Evolutionary conservation across 2,329 filamentous ascomycete species (phyloP).

Genomic region (Tolypocladium guangdongense): DNA sequence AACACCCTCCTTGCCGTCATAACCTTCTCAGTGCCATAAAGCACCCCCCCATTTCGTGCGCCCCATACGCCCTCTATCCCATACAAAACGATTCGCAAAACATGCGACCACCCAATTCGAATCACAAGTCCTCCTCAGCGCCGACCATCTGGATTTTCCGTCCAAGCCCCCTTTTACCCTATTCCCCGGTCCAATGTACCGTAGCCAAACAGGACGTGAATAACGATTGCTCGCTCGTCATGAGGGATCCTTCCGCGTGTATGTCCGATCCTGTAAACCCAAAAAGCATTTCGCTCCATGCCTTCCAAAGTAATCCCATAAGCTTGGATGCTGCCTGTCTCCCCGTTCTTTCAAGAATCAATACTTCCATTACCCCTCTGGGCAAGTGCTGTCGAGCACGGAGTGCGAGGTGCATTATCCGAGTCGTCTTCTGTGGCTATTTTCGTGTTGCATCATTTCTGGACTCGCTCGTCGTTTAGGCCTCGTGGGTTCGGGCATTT

Average conservation of each 20-base stretch:
- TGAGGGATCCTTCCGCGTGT: neutral
- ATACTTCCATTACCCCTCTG: neutral
- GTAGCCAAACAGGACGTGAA: neutral
- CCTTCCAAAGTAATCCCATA: neutral
- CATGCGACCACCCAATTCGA: neutral
- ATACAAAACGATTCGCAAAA: neutral
- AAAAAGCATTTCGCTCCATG: neutral
- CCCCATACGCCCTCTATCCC: constrained; percentile 1
- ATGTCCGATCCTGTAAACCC: neutral
- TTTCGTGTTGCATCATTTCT: constrained; percentile 32
- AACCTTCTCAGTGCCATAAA: neutral
- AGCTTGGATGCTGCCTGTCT: neutral
- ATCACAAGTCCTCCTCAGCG: neutral
- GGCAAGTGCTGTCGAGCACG: neutral
- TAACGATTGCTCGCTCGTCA: neutral
- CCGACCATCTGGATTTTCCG: neutral
- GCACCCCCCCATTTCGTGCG: neutral
- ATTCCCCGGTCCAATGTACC: neutral
- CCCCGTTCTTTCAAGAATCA: neutral
- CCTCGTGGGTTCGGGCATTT: constrained; percentile 27
- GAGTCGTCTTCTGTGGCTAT: constrained; percentile 29
- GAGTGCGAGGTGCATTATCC: constrained; percentile 8
- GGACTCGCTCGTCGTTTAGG: constrained; percentile 43
- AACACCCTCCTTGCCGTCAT: neutral
- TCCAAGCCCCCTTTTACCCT: neutral